These are phyloP conservation scores for Berberis vulgaris DNA, from an alignment of 164 flowering plant genomes.

Conservation along the genomic window DNA sequence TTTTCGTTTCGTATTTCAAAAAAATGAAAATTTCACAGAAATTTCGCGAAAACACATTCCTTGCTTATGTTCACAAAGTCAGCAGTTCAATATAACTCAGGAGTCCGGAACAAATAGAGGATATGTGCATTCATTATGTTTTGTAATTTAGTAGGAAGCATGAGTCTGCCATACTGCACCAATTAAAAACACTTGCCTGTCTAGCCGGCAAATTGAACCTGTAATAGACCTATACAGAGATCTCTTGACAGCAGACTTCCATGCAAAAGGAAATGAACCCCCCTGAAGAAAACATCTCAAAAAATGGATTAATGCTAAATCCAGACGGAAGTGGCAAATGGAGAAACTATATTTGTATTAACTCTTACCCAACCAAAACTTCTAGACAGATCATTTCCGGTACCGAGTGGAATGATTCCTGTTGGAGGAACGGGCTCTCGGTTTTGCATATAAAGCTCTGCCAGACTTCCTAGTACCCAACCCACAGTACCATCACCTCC, in stretches of 20 bases:
- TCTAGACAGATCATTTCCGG: constrained; percentile 89
- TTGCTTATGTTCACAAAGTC: too few species aligned
- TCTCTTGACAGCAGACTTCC: constrained; percentile 85
- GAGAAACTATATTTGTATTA: neutral
- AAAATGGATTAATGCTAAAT: neutral
- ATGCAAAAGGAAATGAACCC: constrained; percentile 93
- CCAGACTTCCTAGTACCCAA: constrained; percentile 86
- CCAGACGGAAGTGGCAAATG: neutral
- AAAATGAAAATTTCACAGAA: too few species aligned
- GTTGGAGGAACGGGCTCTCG: constrained; percentile 85
- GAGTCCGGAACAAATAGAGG: too few species aligned
- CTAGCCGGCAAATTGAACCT: constrained; percentile 67
- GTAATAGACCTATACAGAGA: constrained; percentile 48
- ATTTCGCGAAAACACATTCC: too few species aligned
- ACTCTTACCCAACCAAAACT: constrained; percentile 93
- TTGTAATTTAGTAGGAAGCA: too few species aligned
- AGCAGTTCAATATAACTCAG: too few species aligned
- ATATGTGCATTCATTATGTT: too few species aligned
- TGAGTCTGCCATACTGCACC: neutral
- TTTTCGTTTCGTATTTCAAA: too few species aligned
- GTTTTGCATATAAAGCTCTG: constrained; percentile 45
- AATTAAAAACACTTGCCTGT: constrained; percentile 45
- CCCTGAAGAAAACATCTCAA: constrained; percentile 45
- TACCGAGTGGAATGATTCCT: constrained; percentile 91
- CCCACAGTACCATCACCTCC: constrained; percentile 99